Evolutionary conservation across 2,329 filamentous ascomycete species (phyloP).

Genomic region (Sporothrix pallida): DNA sequence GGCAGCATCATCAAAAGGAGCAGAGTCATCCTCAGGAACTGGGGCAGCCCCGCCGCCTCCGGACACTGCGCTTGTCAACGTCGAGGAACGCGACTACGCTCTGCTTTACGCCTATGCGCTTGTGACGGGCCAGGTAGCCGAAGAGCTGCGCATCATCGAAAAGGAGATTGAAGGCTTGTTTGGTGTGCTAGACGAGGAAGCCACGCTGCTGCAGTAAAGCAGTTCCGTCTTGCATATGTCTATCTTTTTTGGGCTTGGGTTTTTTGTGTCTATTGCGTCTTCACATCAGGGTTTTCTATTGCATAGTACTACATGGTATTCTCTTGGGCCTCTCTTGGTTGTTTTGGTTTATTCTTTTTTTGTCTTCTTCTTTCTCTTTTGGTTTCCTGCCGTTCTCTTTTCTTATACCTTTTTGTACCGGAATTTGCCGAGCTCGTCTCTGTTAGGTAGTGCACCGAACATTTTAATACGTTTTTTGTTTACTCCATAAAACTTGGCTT

Average conservation of each 20-base stretch:
- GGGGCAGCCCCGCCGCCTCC: not conserved
- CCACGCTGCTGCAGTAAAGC: slow-evolving; percentile 58
- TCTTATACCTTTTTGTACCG: slow-evolving; percentile 24
- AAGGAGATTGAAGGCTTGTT: slow-evolving; percentile 67
- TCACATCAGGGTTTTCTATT: not conserved
- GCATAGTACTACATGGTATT: not conserved
- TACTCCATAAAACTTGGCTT: not conserved
- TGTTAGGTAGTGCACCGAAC: not conserved
- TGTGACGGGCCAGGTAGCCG: slow-evolving; percentile 69
- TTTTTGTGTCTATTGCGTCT: not conserved
- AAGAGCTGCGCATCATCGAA: slow-evolving; percentile 66
- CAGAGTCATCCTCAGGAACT: too few species aligned
- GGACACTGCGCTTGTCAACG: slow-evolving; percentile 42
- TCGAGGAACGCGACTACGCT: slow-evolving; percentile 83
- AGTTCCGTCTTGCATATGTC: not conserved
- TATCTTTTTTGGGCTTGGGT: not conserved
- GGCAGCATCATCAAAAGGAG: not conserved
- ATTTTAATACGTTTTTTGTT: not conserved
- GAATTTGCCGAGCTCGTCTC: not conserved
- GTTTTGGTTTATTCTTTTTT: not conserved
- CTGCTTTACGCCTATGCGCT: slow-evolving; percentile 88
- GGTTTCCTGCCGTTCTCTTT: not conserved
- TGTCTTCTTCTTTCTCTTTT: not conserved
- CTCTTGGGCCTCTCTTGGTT: not conserved
- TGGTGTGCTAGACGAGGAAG: slow-evolving; percentile 66